phyloP scores from a whole-genome alignment of 2,329 filamentous ascomycete genomes.

The Aspergillus intermedius region DNA sequence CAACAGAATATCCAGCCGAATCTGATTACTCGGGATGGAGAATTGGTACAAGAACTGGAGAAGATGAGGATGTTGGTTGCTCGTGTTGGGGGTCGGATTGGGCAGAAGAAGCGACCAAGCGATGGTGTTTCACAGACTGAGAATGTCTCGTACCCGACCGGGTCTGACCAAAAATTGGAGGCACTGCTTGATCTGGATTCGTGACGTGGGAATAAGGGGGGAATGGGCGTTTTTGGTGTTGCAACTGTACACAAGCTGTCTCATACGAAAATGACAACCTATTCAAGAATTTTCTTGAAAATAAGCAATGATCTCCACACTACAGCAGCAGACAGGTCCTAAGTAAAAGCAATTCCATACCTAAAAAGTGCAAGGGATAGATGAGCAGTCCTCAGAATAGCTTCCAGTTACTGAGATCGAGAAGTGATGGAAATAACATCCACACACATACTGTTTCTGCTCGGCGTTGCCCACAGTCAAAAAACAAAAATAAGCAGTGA shows the following conservation, averaged over 20 bases:
- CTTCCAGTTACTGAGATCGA: slow-evolving; percentile 9
- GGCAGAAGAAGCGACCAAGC: slow-evolving; percentile 19
- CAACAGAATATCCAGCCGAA: slow-evolving; percentile 50
- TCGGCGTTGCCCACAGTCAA: not conserved
- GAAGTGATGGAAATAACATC: slow-evolving; percentile 1
- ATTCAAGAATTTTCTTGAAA: too few relatives aligned
- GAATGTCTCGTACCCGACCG: slow-evolving; percentile 17
- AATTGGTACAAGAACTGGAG: slow-evolving; percentile 44
- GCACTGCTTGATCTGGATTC: slow-evolving; percentile 34
- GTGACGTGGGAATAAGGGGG: slow-evolving; percentile 6
- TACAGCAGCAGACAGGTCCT: not conserved
- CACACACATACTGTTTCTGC: not conserved
- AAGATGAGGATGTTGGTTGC: slow-evolving; percentile 44
- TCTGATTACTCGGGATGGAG: slow-evolving; percentile 46
- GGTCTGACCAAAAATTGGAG: slow-evolving; percentile 28
- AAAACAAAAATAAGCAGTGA: not conserved
- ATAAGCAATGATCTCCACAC: not conserved
- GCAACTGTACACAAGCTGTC: not conserved
- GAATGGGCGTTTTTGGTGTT: not conserved
- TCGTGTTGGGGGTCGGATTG: slow-evolving; percentile 34
- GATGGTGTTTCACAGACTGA: slow-evolving; percentile 9
- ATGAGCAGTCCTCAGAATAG: slow-evolving; percentile 4
- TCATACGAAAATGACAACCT: too few relatives aligned
- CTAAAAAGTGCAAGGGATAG: slow-evolving; percentile 14
- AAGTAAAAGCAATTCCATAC: not conserved